phyloP scores from a whole-genome alignment of 495 filamentous ascomycete genomes.

The Annulohypoxylon maeteangense region DNA sequence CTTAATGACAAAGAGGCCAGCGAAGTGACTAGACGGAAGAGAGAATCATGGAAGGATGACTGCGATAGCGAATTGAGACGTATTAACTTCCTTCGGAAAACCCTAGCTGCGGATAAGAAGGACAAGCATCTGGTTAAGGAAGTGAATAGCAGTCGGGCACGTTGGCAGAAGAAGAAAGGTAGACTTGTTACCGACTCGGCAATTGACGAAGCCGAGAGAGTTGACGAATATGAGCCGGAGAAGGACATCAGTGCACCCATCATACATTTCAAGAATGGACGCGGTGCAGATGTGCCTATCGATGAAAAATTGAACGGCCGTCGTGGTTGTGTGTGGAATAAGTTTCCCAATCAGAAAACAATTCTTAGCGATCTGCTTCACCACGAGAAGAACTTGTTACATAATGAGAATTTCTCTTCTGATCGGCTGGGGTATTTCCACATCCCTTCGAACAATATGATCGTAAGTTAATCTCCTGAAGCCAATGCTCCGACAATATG shows the following conservation, averaged over 20 bases:
- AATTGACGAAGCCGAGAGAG: neutral
- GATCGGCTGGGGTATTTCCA: constrained; percentile 33
- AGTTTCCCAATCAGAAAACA: constrained; percentile 41
- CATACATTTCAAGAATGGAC: constrained; percentile 26
- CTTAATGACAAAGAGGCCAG: constrained; percentile 10
- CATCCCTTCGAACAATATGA: constrained; percentile 45
- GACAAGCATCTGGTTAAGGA: constrained; percentile 13
- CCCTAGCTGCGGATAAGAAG: constrained; percentile 15
- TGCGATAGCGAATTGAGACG: constrained; percentile 34
- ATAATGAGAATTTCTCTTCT: neutral
- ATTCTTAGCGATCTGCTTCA: neutral
- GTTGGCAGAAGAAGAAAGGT: constrained; percentile 5
- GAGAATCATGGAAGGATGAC: constrained; percentile 29
- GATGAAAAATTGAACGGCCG: neutral
- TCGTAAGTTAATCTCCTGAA: constrained; percentile 19
- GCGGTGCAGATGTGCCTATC: neutral
- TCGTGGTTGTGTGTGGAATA: constrained; percentile 13
- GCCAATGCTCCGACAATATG: no score
- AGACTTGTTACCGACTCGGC: no score
- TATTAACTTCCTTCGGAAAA: constrained; percentile 35
- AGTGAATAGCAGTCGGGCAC: neutral
- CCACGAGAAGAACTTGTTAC: neutral
- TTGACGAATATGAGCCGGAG: constrained; percentile 18
- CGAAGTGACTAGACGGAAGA: constrained; percentile 28
- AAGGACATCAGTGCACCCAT: constrained; percentile 31